Conservation (phyloP, 371 early-diverging fungal species). For the Haplosporangium sp. region DNA sequence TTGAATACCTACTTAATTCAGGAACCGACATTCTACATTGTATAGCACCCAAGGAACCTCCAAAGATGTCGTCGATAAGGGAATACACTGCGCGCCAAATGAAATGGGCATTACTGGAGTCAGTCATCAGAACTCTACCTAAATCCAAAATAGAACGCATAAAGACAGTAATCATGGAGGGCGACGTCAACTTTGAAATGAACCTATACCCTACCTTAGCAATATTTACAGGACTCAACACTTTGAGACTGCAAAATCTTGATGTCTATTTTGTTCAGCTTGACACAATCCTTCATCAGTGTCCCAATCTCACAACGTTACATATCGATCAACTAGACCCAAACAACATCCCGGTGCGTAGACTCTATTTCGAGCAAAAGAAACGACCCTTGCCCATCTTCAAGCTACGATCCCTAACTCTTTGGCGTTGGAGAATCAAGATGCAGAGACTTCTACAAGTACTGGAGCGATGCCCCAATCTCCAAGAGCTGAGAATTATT, state of each 20-base stretch:
- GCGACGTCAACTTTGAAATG: neutral
- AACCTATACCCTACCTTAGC: neutral
- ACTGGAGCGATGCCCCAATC: constrained; percentile 1
- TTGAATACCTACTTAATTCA: constrained; percentile 1
- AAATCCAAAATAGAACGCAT: neutral
- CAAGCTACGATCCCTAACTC: neutral
- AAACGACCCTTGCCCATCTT: neutral
- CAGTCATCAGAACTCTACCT: neutral
- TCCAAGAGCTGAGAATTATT: neutral
- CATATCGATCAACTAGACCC: neutral
- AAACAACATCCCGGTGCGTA: neutral
- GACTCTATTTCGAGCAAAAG: neutral
- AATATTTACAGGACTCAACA: neutral
- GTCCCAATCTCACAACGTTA: neutral
- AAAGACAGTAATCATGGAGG: constrained; percentile 1
- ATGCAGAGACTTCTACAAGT: neutral
- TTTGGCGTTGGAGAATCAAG: neutral
- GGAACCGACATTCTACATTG: neutral
- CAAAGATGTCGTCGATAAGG: neutral
- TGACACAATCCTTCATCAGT: neutral
- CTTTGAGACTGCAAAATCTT: neutral
- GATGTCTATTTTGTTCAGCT: neutral
- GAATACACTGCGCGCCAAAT: neutral
- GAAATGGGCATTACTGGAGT: neutral
- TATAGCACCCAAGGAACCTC: neutral